Evolutionary conservation across 2,329 filamentous ascomycete species (phyloP).

Genomic region (Ampelomyces quisqualis): DNA sequence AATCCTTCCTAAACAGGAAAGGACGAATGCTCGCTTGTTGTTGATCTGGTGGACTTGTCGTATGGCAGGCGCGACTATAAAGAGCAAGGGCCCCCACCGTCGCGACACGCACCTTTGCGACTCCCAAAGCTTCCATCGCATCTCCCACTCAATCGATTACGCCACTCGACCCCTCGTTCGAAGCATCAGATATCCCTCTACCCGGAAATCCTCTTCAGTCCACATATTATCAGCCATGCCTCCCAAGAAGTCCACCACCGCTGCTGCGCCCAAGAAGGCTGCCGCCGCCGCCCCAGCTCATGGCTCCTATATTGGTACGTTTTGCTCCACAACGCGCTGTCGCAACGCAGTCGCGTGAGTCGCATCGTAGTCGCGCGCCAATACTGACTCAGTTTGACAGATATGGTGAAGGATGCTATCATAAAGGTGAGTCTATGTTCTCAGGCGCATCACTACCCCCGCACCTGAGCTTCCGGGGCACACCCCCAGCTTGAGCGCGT

Average conservation of each 20-base stretch:
- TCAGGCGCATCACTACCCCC: constrained; percentile 51
- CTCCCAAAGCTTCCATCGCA: constrained; percentile 31
- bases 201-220: constrained; percentile 20
- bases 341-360: constrained; percentile 44
- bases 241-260: constrained; percentile 63
- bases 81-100: constrained; percentile 26
- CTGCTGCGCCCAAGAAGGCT: constrained; percentile 60
- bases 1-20: constrained; percentile 38
- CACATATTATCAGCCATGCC: constrained; percentile 54
- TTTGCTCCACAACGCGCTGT: constrained; percentile 50
- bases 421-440: constrained; percentile 64
- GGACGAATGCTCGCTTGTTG: constrained; percentile 26
- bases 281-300: constrained; percentile 55
- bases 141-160: constrained; percentile 21
- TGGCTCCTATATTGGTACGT: constrained; percentile 65
- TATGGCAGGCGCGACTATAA: constrained; percentile 35
- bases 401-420: constrained; percentile 74
- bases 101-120: constrained; percentile 24
- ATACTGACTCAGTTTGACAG: constrained; percentile 57
- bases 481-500: constrained; percentile 35
- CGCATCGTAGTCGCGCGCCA: constrained; percentile 53
- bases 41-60: constrained; percentile 34
- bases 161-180: constrained; percentile 32
- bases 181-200: constrained; percentile 34
- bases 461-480: constrained; percentile 38